A percentile compares a stretch with the other conserved stretches of the same genome.
Conservation (phyloP, 768 basidiomycete species). For the Termitomyces sp. region DNA sequence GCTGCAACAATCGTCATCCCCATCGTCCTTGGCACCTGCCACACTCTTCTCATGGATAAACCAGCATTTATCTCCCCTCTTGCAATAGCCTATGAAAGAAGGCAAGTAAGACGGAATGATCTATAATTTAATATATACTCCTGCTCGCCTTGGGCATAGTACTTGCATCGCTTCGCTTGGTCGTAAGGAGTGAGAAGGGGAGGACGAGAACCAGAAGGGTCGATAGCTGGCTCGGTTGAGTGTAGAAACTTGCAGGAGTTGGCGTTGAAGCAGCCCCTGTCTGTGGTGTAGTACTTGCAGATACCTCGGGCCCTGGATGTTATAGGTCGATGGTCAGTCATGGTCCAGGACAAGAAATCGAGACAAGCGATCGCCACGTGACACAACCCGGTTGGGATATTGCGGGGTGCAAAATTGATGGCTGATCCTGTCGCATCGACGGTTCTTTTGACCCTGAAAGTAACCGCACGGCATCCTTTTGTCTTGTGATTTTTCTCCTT, state of each 20-base stretch:
- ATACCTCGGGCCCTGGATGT: constrained; percentile 69
- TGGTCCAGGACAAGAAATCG: constrained; percentile 6
- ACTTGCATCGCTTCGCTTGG: constrained; percentile 62
- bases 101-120: not conserved
- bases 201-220: constrained; percentile 24
- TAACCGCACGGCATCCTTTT: not conserved
- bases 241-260: constrained; percentile 76
- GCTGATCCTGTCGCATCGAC: not conserved
- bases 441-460: not conserved
- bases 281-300: constrained; percentile 60
- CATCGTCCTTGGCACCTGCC: constrained; percentile 19
- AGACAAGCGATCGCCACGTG: constrained; percentile 5
- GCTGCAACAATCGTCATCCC: constrained; percentile 52
- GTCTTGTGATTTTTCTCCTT: not conserved
- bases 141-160: constrained; percentile 50
- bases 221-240: constrained; percentile 26
- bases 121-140: not conserved
- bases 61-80: constrained; percentile 68
- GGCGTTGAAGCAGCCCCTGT: constrained; percentile 66
- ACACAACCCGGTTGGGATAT: not conserved
- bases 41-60: constrained; percentile 45
- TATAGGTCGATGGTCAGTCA: constrained; percentile 37
- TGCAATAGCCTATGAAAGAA: constrained; percentile 55
- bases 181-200: constrained; percentile 59
- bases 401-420: not conserved